phyloP scores from a whole-genome alignment of 176 grass and related monocot genomes.

The Carex parvula region DNA sequence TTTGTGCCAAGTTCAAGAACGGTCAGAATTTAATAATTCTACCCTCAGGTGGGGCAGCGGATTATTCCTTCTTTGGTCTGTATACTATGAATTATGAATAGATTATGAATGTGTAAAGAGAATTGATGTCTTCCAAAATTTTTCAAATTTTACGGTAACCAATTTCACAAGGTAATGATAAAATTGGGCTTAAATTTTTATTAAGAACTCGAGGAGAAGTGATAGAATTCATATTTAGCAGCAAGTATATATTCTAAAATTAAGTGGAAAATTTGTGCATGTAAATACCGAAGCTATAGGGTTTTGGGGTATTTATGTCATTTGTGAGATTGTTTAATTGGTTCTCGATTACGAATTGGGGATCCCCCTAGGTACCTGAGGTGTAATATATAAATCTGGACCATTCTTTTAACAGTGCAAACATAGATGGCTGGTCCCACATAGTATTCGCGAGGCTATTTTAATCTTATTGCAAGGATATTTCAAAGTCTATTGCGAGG shows the following conservation, averaged over 20 bases:
- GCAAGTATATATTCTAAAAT: background rate
- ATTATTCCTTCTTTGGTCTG: background rate
- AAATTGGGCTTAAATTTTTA: background rate
- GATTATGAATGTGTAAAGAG: background rate
- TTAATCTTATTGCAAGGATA: no score
- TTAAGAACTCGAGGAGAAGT: background rate
- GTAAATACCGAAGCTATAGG: background rate
- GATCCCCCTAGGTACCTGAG: no score
- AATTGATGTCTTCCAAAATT: background rate
- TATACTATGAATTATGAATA: no score
- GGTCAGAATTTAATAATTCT: no score
- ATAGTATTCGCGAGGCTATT: no score
- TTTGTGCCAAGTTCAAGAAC: no score
- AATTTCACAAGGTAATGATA: background rate
- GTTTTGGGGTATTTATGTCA: slow-evolving; percentile 14
- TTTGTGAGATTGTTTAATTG: background rate
- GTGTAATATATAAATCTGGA: no score
- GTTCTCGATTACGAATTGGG: background rate
- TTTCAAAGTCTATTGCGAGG: no score
- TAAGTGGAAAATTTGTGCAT: background rate
- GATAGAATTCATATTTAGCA: background rate
- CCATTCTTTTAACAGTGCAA: no score
- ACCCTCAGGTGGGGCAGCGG: no score
- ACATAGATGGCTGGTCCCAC: no score
- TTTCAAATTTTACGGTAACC: background rate